Evolutionary conservation across 1,139 yeast species (phyloP), one percentile per base, ranked within the genome.

Genomic region (Nakaseomyces glabratus): DNA sequence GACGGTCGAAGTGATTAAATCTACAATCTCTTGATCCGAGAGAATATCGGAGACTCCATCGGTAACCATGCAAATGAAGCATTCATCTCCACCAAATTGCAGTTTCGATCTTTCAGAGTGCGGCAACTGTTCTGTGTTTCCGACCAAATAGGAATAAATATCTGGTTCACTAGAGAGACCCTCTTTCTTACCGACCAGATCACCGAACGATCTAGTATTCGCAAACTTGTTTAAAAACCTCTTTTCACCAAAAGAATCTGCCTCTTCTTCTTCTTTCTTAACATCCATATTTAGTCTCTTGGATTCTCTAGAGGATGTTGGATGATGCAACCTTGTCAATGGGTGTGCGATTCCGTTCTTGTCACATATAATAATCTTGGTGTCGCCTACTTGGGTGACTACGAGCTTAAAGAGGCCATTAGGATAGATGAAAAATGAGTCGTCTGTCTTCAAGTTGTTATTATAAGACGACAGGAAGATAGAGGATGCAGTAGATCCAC

Each of bases 81-180:
- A 71, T 55, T 88, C 96, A 50, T 80, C 82, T 7, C 95, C 95
- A 1, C 72, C 74, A 34, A 33, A 76, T 45, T 71, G 78, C 18
- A 56, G 36, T 34, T 54, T 57, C 2, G 60, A 44, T 13, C 45
- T 46, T 34, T 54, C 57, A 20, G 60, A 49, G 40, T 57, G 55
- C 8, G 60, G 60, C 17, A 57, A 34, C 14, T 44, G 42, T 20
- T 38, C 33, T 1, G 68, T 64, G 34, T 58, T 48, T 1, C 60
- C 57, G 3, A 48, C 45, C 6, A 62, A 36, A 45, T 68, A 73
- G 40, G 82, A 82, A 12, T 70, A 62, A 31, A 90, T 65, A 43
- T 90, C 96, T 0, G 98, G 98, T 60, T 90, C 98, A 2, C 96
- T 86, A 1, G 86, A 69, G 3, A 90, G 77, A 0, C 98, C 98